Percentiles rank a stretch among this genome's conserved stretches.
Evolutionary conservation across 345 rosid species (phyloP).

Genomic region (Streptanthus diversifolius): DNA sequence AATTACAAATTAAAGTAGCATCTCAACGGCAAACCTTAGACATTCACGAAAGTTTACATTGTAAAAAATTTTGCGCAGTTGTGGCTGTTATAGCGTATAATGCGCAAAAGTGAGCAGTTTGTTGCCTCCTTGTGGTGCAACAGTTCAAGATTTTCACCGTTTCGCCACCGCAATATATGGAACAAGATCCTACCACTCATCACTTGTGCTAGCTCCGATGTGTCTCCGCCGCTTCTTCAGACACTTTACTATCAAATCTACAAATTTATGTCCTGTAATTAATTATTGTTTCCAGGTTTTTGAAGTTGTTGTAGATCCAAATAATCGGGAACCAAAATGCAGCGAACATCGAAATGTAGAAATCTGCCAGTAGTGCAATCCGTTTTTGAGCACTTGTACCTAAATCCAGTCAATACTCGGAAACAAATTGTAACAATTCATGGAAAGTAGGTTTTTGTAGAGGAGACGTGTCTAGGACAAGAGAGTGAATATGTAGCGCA

Average conservation of each 20-base stretch:
- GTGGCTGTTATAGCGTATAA: background rate
- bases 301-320: constrained; percentile 84
- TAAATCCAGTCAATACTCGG: too few species aligned
- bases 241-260: background rate
- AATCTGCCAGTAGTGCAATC: too few species aligned
- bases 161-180: background rate
- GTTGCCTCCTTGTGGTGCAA: background rate
- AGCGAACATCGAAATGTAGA: too few species aligned
- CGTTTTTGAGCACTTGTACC: too few species aligned
- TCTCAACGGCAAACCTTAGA: background rate
- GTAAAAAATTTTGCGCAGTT: background rate
- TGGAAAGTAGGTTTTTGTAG: too few species aligned
- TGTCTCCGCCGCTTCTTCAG: constrained; percentile 33
- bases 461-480: too few species aligned
- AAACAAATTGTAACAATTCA: too few species aligned
- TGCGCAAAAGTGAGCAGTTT: background rate
- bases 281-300: constrained; percentile 54
- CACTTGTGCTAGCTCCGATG: constrained; percentile 46
- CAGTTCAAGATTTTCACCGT: background rate
- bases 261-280: constrained; percentile 3
- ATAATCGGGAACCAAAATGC: too few species aligned
- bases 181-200: constrained; percentile 22
- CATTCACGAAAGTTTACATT: background rate
- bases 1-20: too few species aligned
- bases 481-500: too few species aligned